Base-by-base conservation (phyloP, 108 stramenopile genomes). In the Cafeteria roenbergensis region DNA sequence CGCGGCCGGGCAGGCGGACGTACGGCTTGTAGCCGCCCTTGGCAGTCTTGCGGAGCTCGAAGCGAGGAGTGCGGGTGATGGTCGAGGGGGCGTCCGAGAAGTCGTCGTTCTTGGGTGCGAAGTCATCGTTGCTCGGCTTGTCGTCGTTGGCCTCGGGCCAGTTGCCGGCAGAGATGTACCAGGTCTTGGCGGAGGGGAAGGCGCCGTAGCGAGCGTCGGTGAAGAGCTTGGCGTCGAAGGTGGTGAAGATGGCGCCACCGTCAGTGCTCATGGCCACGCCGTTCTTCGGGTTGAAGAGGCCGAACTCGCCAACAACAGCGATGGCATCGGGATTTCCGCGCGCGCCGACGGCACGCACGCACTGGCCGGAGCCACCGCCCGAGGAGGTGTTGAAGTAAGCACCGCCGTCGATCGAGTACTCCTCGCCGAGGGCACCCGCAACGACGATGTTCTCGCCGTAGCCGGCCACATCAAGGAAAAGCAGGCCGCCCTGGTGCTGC, bases 401-500 rank as follows among this genome's bases (percentile, higher is more conserved):
- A 17, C 42, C 42, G 42, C 12, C 42, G 17, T 48, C 42, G 42
- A 12, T 14, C 32, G 57, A 57, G 57, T 57, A 57, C 33, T 57
- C 57, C 57, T 57, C 57, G 32, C 57, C 57, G 17, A 57, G 17
- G 12, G 17, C 57, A 57, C 57, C 57, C 6, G 32, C 6, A 6
- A 57, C 57, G 17, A 57, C 57, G 12, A 34, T 17, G 12, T 57
- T 8, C 33, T 34, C 12, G 33, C 57, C 57, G 57, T 14, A 57
- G 12, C 12, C 57, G 17, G 57, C 14, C 33, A 57, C 57, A 17
- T 57, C 57, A 6, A 57, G 57, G 33, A 57, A 57, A 14, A 57
- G 33, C 12, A 57, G 17, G 17, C 57, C 57, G 33, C 57, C 57
- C 33, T 57, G 57, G 57, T 57, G 32, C n/a, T n/a, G n/a, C n/a